A percentile compares a stretch with the other conserved stretches of the same genome.
phyloP scores from a whole-genome alignment of 1,284 basidiomycete species.

The Puccinia horiana region DNA sequence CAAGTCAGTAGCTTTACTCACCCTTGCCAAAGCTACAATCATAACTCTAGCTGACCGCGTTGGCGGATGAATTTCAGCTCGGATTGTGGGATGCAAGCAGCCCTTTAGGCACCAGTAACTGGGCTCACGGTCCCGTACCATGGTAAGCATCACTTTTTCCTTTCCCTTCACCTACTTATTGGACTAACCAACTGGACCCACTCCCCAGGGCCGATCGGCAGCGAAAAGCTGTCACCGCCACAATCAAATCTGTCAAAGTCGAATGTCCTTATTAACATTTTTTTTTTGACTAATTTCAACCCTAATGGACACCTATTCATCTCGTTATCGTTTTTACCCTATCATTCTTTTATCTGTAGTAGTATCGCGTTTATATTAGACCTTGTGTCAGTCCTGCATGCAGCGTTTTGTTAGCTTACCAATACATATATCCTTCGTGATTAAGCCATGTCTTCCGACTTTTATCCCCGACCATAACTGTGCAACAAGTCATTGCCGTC shows the following conservation, averaged over 20 bases:
- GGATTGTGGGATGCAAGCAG: slow-evolving; percentile 49
- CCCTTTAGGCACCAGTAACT: slow-evolving; percentile 41
- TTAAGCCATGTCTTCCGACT: too few species aligned
- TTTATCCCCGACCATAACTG: too few species aligned
- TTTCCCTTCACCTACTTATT: not conserved
- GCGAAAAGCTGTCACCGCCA: slow-evolving; percentile 10
- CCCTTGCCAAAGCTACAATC: not conserved
- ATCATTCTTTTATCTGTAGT: not conserved
- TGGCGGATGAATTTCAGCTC: not conserved
- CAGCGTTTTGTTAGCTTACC: too few species aligned
- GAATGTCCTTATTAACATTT: slow-evolving; percentile 40
- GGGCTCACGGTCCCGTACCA: slow-evolving; percentile 48
- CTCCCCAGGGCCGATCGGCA: slow-evolving; percentile 22
- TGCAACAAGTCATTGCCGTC: too few species aligned
- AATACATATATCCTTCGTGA: too few species aligned
- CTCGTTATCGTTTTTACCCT: not conserved
- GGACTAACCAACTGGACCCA: not conserved
- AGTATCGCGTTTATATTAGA: not conserved
- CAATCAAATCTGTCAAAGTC: slow-evolving; percentile 26
- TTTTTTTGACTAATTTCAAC: not conserved
- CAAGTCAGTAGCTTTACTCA: slow-evolving; percentile 14
- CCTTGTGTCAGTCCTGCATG: not conserved
- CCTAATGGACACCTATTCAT: not conserved
- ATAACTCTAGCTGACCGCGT: not conserved
- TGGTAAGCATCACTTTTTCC: slow-evolving; percentile 11